phyloP scores from a whole-genome alignment of 306 rosid genomes.

The Trifolium repens region DNA sequence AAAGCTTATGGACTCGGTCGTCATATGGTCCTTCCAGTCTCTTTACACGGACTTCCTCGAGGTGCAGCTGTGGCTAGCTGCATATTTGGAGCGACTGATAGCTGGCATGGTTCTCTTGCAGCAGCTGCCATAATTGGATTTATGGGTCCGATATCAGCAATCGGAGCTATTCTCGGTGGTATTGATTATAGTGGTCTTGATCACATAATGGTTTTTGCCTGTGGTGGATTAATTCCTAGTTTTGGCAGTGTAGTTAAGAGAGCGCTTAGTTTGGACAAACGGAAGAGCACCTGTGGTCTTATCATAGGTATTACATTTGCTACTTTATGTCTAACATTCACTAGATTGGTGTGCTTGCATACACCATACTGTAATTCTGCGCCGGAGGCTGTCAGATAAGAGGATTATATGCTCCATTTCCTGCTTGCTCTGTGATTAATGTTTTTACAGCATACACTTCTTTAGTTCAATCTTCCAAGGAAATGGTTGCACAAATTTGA shows the following conservation, averaged over 20 bases:
- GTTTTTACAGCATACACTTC: conserved; percentile 32
- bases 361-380: conserved; percentile 99
- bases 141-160: conserved; percentile 90
- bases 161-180: conserved; percentile 93
- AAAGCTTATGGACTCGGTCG: conserved; percentile 96
- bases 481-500: conserved; percentile 38
- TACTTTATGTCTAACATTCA: conserved; percentile 79
- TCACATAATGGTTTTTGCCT: conserved; percentile 89
- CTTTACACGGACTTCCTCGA: conserved; percentile 95
- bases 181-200: conserved; percentile 94
- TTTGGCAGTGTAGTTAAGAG: conserved; percentile 71
- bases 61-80: conserved; percentile 99
- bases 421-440: conserved; percentile 22
- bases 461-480: conserved; percentile 14
- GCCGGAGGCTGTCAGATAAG: conserved; percentile 92
- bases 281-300: conserved; percentile 75
- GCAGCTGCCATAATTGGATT: conserved; percentile 88
- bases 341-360: conserved; percentile 95
- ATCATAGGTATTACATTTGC: conserved; percentile 71
- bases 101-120: conserved; percentile 93
- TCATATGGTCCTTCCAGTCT: conserved; percentile 97
- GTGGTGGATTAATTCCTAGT: conserved; percentile 91
- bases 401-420: conserved; percentile 26
- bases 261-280: conserved; percentile 68
- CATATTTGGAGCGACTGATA: conserved; percentile 89